Conservation (phyloP, 164 flowering plant species). For the Umbilicus rupestris region DNA sequence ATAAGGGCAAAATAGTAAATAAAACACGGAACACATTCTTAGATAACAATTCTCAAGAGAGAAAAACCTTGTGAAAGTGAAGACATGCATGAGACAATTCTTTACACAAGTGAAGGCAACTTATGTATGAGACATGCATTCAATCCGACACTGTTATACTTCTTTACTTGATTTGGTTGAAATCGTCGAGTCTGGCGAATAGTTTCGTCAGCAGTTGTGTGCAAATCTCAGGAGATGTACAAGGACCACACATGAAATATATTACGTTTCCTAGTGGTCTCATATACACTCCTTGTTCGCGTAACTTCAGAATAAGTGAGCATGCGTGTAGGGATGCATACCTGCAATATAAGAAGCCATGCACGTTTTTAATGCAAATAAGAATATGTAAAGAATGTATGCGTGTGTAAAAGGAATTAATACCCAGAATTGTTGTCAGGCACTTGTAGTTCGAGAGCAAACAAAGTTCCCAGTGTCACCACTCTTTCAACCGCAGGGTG, state of each 20-base stretch:
- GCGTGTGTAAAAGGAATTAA: constrained; percentile 5
- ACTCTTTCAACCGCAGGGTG: constrained; percentile 70
- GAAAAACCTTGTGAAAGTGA: too few relatives aligned
- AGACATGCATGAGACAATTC: too few relatives aligned
- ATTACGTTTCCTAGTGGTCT: constrained; percentile 95
- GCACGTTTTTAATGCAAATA: neutral
- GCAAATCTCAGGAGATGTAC: constrained; percentile 63
- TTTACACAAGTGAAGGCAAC: too few relatives aligned
- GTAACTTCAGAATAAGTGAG: constrained; percentile 58
- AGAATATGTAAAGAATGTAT: neutral
- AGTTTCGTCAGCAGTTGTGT: constrained; percentile 41
- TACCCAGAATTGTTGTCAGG: constrained; percentile 71
- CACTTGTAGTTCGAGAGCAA: constrained; percentile 66
- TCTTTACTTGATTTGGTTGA: constrained; percentile 17
- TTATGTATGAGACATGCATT: too few relatives aligned
- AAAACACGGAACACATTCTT: too few relatives aligned
- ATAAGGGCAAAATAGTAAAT: too few relatives aligned
- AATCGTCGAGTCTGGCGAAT: constrained; percentile 40
- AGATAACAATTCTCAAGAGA: too few relatives aligned
- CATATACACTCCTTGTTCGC: constrained; percentile 76
- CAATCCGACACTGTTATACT: neutral
- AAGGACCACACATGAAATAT: constrained; percentile 91
- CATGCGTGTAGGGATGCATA: constrained; percentile 59
- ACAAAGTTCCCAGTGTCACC: constrained; percentile 65
- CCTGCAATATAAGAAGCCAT: too few relatives aligned